Evolutionary conservation across 495 filamentous ascomycete species (phyloP).

Genomic region (Parathielavia appendiculata): DNA sequence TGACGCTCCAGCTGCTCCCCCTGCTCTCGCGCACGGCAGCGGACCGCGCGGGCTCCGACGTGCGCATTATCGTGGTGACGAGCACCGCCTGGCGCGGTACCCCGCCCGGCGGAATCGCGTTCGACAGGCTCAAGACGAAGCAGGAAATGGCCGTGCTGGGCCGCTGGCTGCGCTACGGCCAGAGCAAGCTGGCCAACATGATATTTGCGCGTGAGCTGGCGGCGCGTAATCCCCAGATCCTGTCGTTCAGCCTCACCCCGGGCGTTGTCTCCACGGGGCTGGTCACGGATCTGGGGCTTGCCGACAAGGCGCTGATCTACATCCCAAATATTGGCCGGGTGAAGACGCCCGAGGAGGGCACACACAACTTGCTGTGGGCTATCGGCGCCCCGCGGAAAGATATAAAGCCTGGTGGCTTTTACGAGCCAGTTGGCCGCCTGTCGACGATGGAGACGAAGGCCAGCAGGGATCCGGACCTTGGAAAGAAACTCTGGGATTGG

Average conservation of each 20-base stretch:
- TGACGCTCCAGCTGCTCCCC: slow-evolving; percentile 58
- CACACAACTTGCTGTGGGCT: slow-evolving; percentile 23
- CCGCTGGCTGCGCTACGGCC: slow-evolving; percentile 38
- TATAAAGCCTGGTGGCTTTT: slow-evolving; percentile 16
- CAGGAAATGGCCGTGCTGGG: slow-evolving; percentile 25
- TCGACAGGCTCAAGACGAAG: slow-evolving; percentile 35
- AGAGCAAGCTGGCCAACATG: slow-evolving; percentile 45
- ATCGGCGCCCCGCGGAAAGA: neutral
- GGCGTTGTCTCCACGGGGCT: slow-evolving; percentile 47
- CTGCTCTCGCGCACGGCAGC: slow-evolving; percentile 38
- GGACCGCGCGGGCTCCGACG: slow-evolving; percentile 31
- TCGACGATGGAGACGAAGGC: too few species aligned
- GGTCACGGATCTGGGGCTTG: slow-evolving; percentile 12
- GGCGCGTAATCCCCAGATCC: slow-evolving; percentile 44
- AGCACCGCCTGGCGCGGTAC: slow-evolving; percentile 34
- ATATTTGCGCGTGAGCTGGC: slow-evolving; percentile 55
- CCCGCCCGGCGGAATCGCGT: slow-evolving; percentile 36
- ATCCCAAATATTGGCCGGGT: neutral
- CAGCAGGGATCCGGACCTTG: slow-evolving; percentile 15
- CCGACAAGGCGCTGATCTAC: slow-evolving; percentile 3
- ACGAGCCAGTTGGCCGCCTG: slow-evolving; percentile 23
- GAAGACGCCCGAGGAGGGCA: slow-evolving; percentile 15
- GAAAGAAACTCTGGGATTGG: slow-evolving; percentile 21
- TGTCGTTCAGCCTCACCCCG: slow-evolving; percentile 57
- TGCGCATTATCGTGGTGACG: slow-evolving; percentile 36